Evolutionary conservation across 2,329 filamentous ascomycete genomes (phyloP), one percentile per base, ranked within the genome.

Genomic region (Fusarium coffeatum): DNA sequence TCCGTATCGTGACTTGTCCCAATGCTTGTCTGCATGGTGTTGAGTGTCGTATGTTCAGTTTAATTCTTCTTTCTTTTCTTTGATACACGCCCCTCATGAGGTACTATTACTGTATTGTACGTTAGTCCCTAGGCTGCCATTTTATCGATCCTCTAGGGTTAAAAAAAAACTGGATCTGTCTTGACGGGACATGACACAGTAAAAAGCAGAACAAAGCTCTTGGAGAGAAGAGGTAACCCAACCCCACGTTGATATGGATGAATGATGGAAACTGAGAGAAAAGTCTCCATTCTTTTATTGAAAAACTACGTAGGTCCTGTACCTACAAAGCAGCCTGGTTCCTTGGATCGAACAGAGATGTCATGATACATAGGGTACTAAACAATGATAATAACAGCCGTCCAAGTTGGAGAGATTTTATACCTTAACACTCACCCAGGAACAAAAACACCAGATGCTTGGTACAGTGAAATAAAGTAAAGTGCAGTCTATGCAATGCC

Each of bases 201-300:
- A 30, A 42, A 45, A 30, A 22, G 37, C 15, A 30, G 8, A 43
- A 8, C n/a, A 22, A 16, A 54, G 20, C 20, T 32, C 20, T 46
- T 45, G n/a, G 25, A 48, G 41, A 18, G 18, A 32, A 64, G 30
- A 42, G 23, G 13, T 47, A 68, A 68, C 64, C 57, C 65, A 68
- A 67, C 64, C 57, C 65, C 65, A 68, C 59, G 66, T 45, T 46
- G 53, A 60, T 45, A 37, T 37, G 34, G 34, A 37, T 37, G 53
- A 55, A 43, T 5, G 54, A 68, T 68, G 34, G 66, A 68, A 68
- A 60, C 57, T 16, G 25, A 46, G 48, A 64, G 58, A 68, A 68
- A 67, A 49, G 25, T 30, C 34, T 42, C 46, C 45, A 57, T 57
- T 20, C 45, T 45, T 58, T 32, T 43, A 15, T 37, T 13, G 28